phyloP scores from a whole-genome alignment of 2,329 filamentous ascomycete species.

The Pseudocercospora fijiensis region DNA sequence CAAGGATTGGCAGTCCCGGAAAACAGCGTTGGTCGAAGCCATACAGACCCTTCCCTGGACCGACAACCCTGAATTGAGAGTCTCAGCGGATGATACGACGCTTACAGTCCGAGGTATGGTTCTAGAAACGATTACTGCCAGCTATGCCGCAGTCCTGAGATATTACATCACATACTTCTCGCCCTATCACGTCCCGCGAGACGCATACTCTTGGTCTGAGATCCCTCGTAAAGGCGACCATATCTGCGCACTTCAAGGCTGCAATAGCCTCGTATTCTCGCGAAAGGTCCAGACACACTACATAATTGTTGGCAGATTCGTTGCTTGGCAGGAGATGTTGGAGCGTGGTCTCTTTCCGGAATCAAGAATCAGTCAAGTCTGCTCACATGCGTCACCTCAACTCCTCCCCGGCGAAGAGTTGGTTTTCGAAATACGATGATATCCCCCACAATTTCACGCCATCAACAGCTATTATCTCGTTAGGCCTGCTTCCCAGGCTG shows the following conservation, averaged over 20 bases:
- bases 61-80: not conserved
- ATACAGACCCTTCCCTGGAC: not conserved
- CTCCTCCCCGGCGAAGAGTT: not conserved
- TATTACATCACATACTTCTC: not conserved
- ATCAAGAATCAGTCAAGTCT: not conserved
- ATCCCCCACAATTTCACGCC: not conserved
- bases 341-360: not conserved
- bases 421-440: not conserved
- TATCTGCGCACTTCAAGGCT: not conserved
- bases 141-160: not conserved
- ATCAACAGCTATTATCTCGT: not conserved
- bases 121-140: not conserved
- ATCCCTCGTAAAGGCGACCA: not conserved
- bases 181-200: not conserved
- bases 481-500: not conserved
- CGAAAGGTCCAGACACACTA: not conserved
- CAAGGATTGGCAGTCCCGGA: not conserved
- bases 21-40: not conserved
- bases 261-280: not conserved
- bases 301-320: conserved; percentile 1
- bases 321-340: conserved; percentile 1
- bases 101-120: not conserved
- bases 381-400: not conserved
- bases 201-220: not conserved
- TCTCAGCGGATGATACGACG: not conserved